Conservation (phyloP, 371 early-diverging fungal genomes). For the Mortierella sp. region DNA sequence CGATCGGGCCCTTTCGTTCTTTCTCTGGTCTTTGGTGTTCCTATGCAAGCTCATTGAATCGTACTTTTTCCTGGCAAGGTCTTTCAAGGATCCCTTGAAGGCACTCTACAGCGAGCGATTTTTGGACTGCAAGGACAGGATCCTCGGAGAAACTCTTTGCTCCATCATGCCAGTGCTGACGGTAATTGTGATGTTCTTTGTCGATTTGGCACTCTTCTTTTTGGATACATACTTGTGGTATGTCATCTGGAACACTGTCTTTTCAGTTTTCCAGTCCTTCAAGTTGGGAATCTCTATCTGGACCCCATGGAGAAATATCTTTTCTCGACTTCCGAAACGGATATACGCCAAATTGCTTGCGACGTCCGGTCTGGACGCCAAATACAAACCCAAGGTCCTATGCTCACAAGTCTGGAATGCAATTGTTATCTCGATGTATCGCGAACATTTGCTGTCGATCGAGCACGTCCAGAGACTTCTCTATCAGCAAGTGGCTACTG, state of each 20-base stretch:
- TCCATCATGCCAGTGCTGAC: conserved; percentile 78
- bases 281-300: conserved; percentile 87
- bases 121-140: conserved; percentile 68
- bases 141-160: conserved; percentile 65
- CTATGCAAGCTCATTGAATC: conserved; percentile 83
- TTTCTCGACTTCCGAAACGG: conserved; percentile 86
- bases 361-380: conserved; percentile 76
- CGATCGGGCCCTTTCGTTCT: conserved; percentile 81
- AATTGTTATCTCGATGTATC: conserved; percentile 87
- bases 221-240: conserved; percentile 95
- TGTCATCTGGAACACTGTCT: conserved; percentile 85
- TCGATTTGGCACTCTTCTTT: conserved; percentile 85
- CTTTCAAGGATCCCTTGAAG: conserved; percentile 86
- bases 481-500: conserved; percentile 79
- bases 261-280: conserved; percentile 84
- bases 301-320: conserved; percentile 91
- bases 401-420: conserved; percentile 93
- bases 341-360: conserved; percentile 85
- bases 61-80: conserved; percentile 86
- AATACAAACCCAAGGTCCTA: conserved; percentile 79
- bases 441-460: conserved; percentile 84
- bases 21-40: conserved; percentile 83
- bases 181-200: conserved; percentile 80
- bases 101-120: conserved; percentile 69
- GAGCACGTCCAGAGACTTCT: conserved; percentile 83